phyloP scores from a whole-genome alignment of 2,329 filamentous ascomycete genomes.

The Epichloe gansuensis region DNA sequence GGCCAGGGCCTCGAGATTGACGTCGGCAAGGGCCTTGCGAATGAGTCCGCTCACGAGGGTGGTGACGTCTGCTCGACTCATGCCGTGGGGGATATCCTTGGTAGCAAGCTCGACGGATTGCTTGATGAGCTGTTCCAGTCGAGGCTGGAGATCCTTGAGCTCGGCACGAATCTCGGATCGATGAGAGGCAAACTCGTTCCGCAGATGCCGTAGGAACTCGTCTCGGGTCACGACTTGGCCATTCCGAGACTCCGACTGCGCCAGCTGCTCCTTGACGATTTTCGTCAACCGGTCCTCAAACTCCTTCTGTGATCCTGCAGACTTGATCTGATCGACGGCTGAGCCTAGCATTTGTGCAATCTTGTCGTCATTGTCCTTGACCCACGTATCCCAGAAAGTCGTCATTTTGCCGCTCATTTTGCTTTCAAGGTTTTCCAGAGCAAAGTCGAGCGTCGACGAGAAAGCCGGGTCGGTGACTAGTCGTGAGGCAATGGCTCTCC shows the following conservation, averaged over 20 bases:
- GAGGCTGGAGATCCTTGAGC: conserved; percentile 24
- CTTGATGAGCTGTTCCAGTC: conserved; percentile 21
- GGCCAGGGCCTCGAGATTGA: conserved; percentile 34
- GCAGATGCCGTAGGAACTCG: conserved; percentile 34
- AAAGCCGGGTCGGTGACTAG: conserved; percentile 24
- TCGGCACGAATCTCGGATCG: conserved; percentile 27
- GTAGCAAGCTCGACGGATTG: conserved; percentile 17
- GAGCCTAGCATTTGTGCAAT: conserved; percentile 19
- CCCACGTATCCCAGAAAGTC: conserved; percentile 38
- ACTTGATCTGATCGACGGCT: conserved; percentile 22
- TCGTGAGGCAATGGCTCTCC: conserved; percentile 31
- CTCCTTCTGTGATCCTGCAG: conserved; percentile 20
- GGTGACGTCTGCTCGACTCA: conserved; percentile 29
- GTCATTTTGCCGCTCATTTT: conserved; percentile 20
- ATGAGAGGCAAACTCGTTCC: conserved; percentile 25
- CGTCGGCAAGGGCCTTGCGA: conserved; percentile 28
- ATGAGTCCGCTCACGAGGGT: conserved; percentile 29
- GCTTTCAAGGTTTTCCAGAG: conserved; percentile 13
- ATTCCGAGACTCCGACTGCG: conserved; percentile 13
- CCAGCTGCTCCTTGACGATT: conserved; percentile 24
- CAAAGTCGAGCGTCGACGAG: conserved; percentile 15
- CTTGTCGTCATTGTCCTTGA: conserved; percentile 34
- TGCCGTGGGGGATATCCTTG: conserved; percentile 14
- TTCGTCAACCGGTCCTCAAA: conserved; percentile 23
- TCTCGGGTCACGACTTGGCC: conserved; percentile 31